Conservation (phyloP, 202 grass and related monocot species). For the Dendrocalamus latiflorus region DNA sequence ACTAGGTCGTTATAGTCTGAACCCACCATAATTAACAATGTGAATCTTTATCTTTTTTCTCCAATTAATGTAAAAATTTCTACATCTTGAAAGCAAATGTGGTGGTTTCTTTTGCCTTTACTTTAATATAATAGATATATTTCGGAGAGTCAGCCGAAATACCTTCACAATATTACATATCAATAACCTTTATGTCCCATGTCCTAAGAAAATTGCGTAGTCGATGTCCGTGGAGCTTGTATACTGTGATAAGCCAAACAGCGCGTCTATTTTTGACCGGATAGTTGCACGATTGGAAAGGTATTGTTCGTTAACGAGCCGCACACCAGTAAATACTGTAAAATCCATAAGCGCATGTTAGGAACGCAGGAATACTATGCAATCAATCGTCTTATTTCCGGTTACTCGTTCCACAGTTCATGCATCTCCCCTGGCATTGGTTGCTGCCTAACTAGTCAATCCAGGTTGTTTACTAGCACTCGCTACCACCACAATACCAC, state of each 20-base stretch:
- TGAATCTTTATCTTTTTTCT: too few relatives aligned
- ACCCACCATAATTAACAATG: too few relatives aligned
- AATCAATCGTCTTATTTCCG: slow-evolving; percentile 4
- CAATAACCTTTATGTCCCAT: background rate
- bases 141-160: too few relatives aligned
- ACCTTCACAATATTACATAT: too few relatives aligned
- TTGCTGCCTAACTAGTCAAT: slow-evolving; percentile 3
- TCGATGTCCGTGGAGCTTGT: background rate
- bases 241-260: background rate
- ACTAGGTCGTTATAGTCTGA: too few relatives aligned
- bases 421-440: background rate
- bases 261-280: background rate
- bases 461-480: background rate
- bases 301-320: background rate
- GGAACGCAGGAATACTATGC: background rate
- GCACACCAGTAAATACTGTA: background rate
- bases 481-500: background rate
- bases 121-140: too few relatives aligned
- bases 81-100: too few relatives aligned
- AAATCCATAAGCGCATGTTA: background rate
- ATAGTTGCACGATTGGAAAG: background rate
- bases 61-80: too few relatives aligned
- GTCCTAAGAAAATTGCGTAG: background rate
- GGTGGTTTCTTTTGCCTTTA: too few relatives aligned
- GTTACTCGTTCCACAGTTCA: background rate